Percentiles rank a stretch among this genome's conserved stretches.
These are phyloP conservation scores for Kwoniella dejecticola DNA, from an alignment of 768 basidiomycete genomes.

Conservation along the genomic window DNA sequence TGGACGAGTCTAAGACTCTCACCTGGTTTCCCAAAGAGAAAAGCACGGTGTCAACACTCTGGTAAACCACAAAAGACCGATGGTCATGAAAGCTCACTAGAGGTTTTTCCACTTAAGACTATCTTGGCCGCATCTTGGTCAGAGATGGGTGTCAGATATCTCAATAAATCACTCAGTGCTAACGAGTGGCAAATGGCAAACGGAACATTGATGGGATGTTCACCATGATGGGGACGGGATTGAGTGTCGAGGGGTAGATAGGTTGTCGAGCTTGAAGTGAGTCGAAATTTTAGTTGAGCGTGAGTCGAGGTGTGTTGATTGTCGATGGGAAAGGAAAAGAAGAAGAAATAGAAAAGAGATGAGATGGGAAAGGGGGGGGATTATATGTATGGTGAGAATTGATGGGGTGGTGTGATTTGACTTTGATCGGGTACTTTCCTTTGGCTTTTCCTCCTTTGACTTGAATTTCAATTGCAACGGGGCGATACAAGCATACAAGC, in stretches of 20 bases:
- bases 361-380: background rate
- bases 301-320: slow-evolving; percentile 4
- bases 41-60: slow-evolving; percentile 33
- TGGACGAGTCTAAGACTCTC: slow-evolving; percentile 23
- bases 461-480: slow-evolving; percentile 2
- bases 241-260: background rate
- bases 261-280: slow-evolving; percentile 3
- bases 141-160: slow-evolving; percentile 29
- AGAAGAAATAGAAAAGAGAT: slow-evolving; percentile 5
- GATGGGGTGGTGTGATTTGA: slow-evolving; percentile 7
- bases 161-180: slow-evolving; percentile 7
- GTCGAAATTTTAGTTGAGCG: background rate
- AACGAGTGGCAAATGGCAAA: slow-evolving; percentile 4
- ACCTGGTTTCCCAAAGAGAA: slow-evolving; percentile 25
- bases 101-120: slow-evolving; percentile 14
- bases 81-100: slow-evolving; percentile 29
- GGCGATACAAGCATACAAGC: slow-evolving; percentile 1
- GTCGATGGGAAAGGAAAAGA: slow-evolving; percentile 6
- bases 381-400: slow-evolving; percentile 1
- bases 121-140: slow-evolving; percentile 23
- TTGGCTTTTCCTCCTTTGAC: background rate
- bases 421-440: background rate
- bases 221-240: slow-evolving; percentile 3
- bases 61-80: slow-evolving; percentile 20
- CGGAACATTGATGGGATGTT: background rate